Conservation (phyloP, 2,329 filamentous ascomycete genomes). For the Hypoxylon sp. region DNA sequence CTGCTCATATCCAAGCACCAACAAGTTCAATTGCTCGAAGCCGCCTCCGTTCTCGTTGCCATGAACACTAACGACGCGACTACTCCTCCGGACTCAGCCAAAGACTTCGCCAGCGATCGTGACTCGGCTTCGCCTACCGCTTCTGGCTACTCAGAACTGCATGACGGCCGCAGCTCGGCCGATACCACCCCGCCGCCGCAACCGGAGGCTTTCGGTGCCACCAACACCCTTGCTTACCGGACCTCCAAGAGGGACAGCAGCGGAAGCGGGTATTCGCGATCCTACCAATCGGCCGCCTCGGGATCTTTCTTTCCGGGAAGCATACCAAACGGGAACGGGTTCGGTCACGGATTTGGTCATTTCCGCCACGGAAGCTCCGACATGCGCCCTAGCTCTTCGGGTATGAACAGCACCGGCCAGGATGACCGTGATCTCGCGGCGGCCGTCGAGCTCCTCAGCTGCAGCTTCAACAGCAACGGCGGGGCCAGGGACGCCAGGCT, state of each 20-base stretch:
- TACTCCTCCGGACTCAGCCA: constrained; percentile 70
- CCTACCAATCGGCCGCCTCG: constrained; percentile 77
- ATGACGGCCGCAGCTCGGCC: constrained; percentile 81
- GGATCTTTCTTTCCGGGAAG: constrained; percentile 61
- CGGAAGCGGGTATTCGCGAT: constrained; percentile 71
- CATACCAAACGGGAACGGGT: constrained; percentile 58
- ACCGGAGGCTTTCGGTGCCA: constrained; percentile 67
- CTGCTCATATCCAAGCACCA: constrained; percentile 99
- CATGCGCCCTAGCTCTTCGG: constrained; percentile 79
- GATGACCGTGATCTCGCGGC: constrained; percentile 89
- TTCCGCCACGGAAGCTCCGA: constrained; percentile 79
- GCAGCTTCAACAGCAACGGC: constrained; percentile 82
- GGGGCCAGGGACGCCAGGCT: constrained; percentile 71
- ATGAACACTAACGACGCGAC: constrained; percentile 73
- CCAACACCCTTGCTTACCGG: constrained; percentile 57
- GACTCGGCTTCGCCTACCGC: constrained; percentile 84
- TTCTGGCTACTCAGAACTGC: constrained; percentile 80
- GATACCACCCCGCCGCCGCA: constrained; percentile 93
- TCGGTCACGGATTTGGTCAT: constrained; percentile 64
- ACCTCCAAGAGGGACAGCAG: constrained; percentile 66
- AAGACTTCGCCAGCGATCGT: constrained; percentile 77
- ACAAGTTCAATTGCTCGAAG: constrained; percentile 96
- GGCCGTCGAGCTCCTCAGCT: constrained; percentile 87
- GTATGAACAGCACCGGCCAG: constrained; percentile 75
- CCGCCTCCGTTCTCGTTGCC: constrained; percentile 91